Conservation (phyloP, 2,329 filamentous ascomycete genomes). For the Pseudogymnoascus sp. region DNA sequence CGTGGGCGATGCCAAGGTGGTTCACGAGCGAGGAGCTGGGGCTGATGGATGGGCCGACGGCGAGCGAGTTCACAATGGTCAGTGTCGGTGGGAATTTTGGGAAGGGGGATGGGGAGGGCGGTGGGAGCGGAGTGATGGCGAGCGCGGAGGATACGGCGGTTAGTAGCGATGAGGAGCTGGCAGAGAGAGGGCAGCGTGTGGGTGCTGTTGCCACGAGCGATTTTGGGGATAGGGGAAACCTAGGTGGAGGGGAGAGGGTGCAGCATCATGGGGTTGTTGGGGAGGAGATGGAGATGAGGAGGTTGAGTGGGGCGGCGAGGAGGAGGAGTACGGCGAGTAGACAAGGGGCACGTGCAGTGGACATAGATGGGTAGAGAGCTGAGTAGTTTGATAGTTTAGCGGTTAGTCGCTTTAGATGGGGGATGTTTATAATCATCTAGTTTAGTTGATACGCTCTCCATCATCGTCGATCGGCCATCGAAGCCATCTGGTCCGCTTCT, state of each 20-base stretch:
- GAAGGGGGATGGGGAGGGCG: constrained; percentile 11
- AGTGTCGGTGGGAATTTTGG: constrained; percentile 55
- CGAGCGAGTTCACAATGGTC: constrained; percentile 68
- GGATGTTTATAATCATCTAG: neutral
- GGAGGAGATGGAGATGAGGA: constrained; percentile 17
- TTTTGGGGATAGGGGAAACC: neutral
- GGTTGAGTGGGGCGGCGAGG: constrained; percentile 12
- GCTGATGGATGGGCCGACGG: constrained; percentile 62
- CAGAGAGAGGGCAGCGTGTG: constrained; percentile 20
- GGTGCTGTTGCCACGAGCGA: constrained; percentile 12
- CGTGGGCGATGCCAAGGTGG: constrained; percentile 52
- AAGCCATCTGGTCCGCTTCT: constrained; percentile 26
- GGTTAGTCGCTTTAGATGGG: too few relatives aligned
- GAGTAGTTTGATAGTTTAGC: neutral
- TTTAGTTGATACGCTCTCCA: neutral
- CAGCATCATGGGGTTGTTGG: constrained; percentile 33
- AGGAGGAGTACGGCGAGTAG: constrained; percentile 15
- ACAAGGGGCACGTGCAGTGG: constrained; percentile 6
- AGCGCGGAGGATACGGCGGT: constrained; percentile 12
- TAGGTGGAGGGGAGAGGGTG: neutral
- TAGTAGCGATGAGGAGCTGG: constrained; percentile 20
- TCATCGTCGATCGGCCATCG: neutral
- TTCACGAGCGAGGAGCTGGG: constrained; percentile 53
- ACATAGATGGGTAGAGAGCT: neutral
- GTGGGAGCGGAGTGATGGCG: constrained; percentile 15